Percentiles rank a stretch among this genome's conserved stretches.
These are phyloP conservation scores for Knoxdaviesia capensis DNA, from an alignment of 2,329 filamentous ascomycete species.

Conservation along the genomic window DNA sequence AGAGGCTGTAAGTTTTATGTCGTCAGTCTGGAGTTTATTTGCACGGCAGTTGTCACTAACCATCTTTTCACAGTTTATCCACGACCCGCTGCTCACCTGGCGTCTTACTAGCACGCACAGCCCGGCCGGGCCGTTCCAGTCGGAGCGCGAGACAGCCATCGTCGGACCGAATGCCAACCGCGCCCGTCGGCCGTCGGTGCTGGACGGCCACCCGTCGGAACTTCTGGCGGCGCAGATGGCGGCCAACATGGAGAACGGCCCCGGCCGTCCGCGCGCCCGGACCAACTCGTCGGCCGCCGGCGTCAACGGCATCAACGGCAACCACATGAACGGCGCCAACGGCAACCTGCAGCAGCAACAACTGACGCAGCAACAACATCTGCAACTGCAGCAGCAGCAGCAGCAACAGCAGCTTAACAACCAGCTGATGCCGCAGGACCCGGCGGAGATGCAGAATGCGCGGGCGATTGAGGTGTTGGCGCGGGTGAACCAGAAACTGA, in stretches of 20 bases:
- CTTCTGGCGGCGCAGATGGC: slow-evolving; percentile 26
- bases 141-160: slow-evolving; percentile 35
- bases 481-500: slow-evolving; percentile 87
- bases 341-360: no score
- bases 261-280: slow-evolving; percentile 29
- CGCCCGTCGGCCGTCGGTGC: slow-evolving; percentile 45
- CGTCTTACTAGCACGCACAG: slow-evolving; percentile 50
- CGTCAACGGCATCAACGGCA: slow-evolving; percentile 7
- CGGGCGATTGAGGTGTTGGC: slow-evolving; percentile 79
- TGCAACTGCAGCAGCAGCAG: background rate
- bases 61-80: slow-evolving; percentile 54
- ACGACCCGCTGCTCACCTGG: slow-evolving; percentile 98
- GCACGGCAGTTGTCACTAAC: slow-evolving; percentile 1
- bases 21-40: background rate
- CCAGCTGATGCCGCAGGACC: slow-evolving; percentile 15
- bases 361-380: background rate
- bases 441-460: slow-evolving; percentile 73
- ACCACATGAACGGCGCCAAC: background rate
- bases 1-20: slow-evolving; percentile 57
- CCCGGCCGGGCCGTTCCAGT: slow-evolving; percentile 44
- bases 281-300: slow-evolving; percentile 35
- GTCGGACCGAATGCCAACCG: slow-evolving; percentile 26
- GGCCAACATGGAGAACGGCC: slow-evolving; percentile 7
- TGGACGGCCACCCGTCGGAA: slow-evolving; percentile 40
- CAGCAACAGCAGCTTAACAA: slow-evolving; percentile 4